Base-by-base conservation (phyloP, 768 basidiomycete genomes). In the Panus rudis region DNA sequence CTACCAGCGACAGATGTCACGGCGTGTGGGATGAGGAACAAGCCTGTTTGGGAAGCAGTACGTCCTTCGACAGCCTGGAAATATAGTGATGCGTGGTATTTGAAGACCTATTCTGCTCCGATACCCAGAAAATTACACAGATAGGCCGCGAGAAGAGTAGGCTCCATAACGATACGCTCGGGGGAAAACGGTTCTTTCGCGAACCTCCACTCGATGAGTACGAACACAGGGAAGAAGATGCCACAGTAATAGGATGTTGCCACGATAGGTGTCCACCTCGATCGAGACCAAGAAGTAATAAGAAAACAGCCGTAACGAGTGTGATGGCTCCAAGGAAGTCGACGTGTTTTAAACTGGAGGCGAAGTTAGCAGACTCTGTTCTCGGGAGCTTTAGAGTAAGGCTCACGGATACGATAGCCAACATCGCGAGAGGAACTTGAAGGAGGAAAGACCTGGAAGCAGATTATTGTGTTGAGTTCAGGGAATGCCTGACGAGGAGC, bases 371-470 rank as follows among this genome's bases (percentile, higher is more conserved):
- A 0, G 54, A 52, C 10, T 68, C 61, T 2, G 50, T 52, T 44
- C 63, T 62, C 0, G 80, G 80, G 12, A 81, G 67, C 42, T 71
- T 66, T n/a, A 84, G 71, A 10, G 72, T 65, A 28, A 79, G 43
- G 4, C 64, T 61, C n/a, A 82, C 79, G 12, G 73, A 60, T 13
- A 69, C 45, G 35, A 79, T 71, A 3, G 80, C 81, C 14, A 78
- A 42, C n/a, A 76, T 25, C 8, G 75, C 69, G 24, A 78, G 52
- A 1, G 81, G 81, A 0, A 79, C 72, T 65, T 81, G 79, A 7
- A 78, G 51, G 4, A 78, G 62, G 64, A 81, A 83, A 0, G 74
- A 69, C 77, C 75, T 76, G n/a, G n/a, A n/a, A n/a, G n/a, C n/a
- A n/a, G n/a, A n/a, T n/a, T n/a, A n/a, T n/a, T n/a, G n/a, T n/a